Evolutionary conservation across 768 basidiomycete species (phyloP), one percentile per base, ranked within the genome.

Genomic region (Lentinula guzmanii): DNA sequence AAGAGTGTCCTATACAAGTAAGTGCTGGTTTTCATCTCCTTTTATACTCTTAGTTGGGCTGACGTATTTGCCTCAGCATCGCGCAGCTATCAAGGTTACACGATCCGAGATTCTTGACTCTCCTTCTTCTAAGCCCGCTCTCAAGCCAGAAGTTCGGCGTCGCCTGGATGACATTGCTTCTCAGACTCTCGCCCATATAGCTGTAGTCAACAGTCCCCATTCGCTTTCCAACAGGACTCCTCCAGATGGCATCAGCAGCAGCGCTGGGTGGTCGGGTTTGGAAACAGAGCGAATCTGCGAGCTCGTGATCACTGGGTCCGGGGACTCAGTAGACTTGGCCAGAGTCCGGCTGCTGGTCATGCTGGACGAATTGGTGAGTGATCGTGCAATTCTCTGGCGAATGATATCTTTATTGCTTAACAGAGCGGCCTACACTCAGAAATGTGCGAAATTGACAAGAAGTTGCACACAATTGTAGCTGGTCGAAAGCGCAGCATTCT

Each of bases 221-320:
- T 80, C 88, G 15, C 80, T 90, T 39, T 87, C 89, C 24, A 89
- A 84, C 66, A 83, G 89, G 54, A 89, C 87, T 0, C 84, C 90
- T 15, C 89, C 90, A 10, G 87, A 89, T 71, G 87, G 89, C 35
- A 86, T 91, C 66, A 88, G 84, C 65, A 88, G 77, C 65, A 87
- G 80, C 66, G 87, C 86, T 31, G 90, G 91, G 39, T 93, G 91
- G 82, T 89, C 89, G 4, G 94, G 95, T 2, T 82, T 98, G 15
- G 96, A 98, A 77, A 91, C 92, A 1, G 96, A 98, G 72, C 82
- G 93, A 61, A 89, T 93, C 52, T 98, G 96, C 68, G 94, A 97
- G 70, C 81, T 98, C 46, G 90, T 95, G 63, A 82, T 98, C 62
- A 93, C 92, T 21, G 96, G 96, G 1, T 81, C 84, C 50, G 89